A percentile compares a stretch with the other conserved stretches of the same genome.
phyloP scores from a whole-genome alignment of 1,284 basidiomycete species.

The Fomitopsis schrenkii region DNA sequence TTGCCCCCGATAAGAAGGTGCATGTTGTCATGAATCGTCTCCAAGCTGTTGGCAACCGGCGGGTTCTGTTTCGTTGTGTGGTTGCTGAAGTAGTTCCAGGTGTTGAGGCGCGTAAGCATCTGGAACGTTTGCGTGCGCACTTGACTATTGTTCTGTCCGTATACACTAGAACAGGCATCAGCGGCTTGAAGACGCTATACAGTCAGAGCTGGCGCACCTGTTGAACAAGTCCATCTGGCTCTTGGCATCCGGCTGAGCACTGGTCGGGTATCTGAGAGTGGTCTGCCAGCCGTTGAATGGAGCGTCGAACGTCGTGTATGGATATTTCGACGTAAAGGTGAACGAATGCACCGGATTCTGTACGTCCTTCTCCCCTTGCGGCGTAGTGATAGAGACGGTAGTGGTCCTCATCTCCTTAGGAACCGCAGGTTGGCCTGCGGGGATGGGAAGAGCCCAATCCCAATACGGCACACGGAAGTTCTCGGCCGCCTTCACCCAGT shows the following conservation, averaged over 20 bases:
- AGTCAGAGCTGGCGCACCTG: conserved; percentile 18
- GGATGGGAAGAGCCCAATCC: conserved; percentile 42
- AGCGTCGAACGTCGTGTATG: conserved; percentile 27
- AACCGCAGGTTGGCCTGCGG: conserved; percentile 34
- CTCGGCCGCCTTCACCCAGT: conserved; percentile 35
- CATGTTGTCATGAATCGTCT: conserved; percentile 45
- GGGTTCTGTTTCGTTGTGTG: conserved; percentile 33
- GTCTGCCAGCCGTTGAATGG: conserved; percentile 34
- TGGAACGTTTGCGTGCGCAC: conserved; percentile 29
- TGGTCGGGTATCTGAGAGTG: conserved; percentile 39
- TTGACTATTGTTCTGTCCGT: conserved; percentile 6
- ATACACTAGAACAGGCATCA: neutral
- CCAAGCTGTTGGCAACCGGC: conserved; percentile 40
- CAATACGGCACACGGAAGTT: conserved; percentile 44
- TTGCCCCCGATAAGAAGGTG: conserved; percentile 38
- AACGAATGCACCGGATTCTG: conserved; percentile 42
- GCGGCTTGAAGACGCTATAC: neutral
- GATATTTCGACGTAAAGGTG: conserved; percentile 38
- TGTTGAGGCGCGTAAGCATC: conserved; percentile 34
- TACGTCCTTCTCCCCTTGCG: conserved; percentile 32
- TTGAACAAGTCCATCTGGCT: conserved; percentile 30
- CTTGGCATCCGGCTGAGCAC: conserved; percentile 21
- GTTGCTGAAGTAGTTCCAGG: conserved; percentile 44
- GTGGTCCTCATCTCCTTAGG: conserved; percentile 35
- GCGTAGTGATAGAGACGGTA: conserved; percentile 34